phyloP scores from a whole-genome alignment of 2,329 filamentous ascomycete species.

The Fusarium clavum region DNA sequence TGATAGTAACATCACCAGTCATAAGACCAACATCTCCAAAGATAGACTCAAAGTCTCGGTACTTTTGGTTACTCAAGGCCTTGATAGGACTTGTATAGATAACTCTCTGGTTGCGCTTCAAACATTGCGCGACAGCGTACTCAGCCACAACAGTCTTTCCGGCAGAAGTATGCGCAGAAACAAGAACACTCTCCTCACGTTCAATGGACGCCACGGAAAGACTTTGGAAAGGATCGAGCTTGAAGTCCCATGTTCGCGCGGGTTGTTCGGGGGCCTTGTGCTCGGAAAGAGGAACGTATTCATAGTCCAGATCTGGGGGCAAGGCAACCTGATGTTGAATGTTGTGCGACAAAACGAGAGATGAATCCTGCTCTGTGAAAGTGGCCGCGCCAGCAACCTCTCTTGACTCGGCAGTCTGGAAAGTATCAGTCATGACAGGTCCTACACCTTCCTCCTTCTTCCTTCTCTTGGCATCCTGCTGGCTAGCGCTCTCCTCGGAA shows the following conservation, averaged over 20 bases:
- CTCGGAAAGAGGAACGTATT: constrained; percentile 93
- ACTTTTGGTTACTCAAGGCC: constrained; percentile 98
- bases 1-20: constrained; percentile 99
- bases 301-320: constrained; percentile 92
- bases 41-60: constrained; percentile 92
- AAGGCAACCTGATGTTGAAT: constrained; percentile 98
- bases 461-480: constrained; percentile 71
- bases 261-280: constrained; percentile 91
- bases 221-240: constrained; percentile 96
- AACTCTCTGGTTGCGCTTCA: constrained; percentile 97
- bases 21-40: constrained; percentile 98
- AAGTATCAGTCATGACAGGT: constrained; percentile 90
- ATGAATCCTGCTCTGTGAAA: constrained; percentile 71
- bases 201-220: constrained; percentile 95
- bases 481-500: constrained; percentile 59
- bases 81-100: constrained; percentile 99
- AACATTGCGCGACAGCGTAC: constrained; percentile 96
- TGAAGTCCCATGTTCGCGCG: constrained; percentile 86
- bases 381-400: constrained; percentile 86
- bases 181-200: constrained; percentile 93
- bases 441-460: constrained; percentile 70
- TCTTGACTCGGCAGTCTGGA: constrained; percentile 93
- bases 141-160: constrained; percentile 99
- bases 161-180: constrained; percentile 96
- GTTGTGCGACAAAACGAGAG: constrained; percentile 91